These are phyloP conservation scores for Pseudogymnoascus sp. DNA, from an alignment of 2,329 filamentous ascomycete species.

Conservation along the genomic window DNA sequence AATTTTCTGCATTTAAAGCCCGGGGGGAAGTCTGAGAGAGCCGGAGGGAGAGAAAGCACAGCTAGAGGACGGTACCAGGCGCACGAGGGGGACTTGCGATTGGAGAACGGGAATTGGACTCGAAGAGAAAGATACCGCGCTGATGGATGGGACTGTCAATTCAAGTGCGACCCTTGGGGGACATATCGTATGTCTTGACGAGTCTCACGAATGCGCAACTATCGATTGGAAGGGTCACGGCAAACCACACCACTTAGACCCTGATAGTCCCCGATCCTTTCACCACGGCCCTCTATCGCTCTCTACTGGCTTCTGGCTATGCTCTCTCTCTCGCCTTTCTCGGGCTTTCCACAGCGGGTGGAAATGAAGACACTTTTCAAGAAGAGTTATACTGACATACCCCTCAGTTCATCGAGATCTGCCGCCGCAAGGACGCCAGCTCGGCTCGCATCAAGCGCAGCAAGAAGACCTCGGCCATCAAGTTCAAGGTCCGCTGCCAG, in stretches of 20 bases:
- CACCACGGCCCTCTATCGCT: neutral
- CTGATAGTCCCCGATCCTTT: neutral
- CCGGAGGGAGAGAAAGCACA: neutral
- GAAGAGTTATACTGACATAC: slow-evolving; percentile 8
- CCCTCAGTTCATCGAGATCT: slow-evolving; percentile 96
- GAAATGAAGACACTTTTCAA: neutral
- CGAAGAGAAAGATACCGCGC: neutral
- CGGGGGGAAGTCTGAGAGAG: neutral
- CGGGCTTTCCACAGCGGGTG: neutral
- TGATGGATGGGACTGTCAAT: neutral
- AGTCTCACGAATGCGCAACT: slow-evolving; percentile 21
- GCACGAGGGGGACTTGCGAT: neutral
- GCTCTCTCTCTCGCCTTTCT: neutral
- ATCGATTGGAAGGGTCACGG: slow-evolving; percentile 16
- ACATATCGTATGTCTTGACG: neutral
- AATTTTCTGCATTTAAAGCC: neutral
- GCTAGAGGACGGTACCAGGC: neutral
- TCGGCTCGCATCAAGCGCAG: slow-evolving; percentile 96
- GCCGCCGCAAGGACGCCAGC: slow-evolving; percentile 97
- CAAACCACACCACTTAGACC: neutral
- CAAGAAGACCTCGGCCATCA: slow-evolving; percentile 83
- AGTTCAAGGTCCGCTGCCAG: slow-evolving; percentile 99
- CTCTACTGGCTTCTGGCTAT: neutral
- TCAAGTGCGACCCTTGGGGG: neutral
- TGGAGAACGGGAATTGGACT: neutral